Evolutionary conservation across 805 yeast genomes (phyloP).

Genomic region (Metschnikowia proteae): DNA sequence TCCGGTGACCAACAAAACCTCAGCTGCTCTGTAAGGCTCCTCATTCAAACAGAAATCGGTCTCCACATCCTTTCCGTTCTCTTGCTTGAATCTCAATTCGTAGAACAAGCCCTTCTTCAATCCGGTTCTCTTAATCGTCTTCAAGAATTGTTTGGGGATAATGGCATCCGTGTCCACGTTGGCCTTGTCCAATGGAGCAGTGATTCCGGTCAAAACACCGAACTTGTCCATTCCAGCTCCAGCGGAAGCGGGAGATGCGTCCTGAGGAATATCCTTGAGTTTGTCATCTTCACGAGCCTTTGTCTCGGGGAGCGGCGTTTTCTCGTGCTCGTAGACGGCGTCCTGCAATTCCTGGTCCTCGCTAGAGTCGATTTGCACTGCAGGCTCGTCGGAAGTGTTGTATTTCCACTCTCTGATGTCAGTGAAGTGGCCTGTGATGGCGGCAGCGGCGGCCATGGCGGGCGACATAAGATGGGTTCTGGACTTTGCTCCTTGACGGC

Average conservation of each 20-base stretch:
- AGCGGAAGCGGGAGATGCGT: constrained; percentile 24
- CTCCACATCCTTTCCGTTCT: constrained; percentile 67
- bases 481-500: constrained; percentile 96
- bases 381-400: constrained; percentile 56
- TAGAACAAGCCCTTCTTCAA: constrained; percentile 83
- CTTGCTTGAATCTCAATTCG: constrained; percentile 71
- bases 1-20: constrained; percentile 87
- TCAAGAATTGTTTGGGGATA: constrained; percentile 96
- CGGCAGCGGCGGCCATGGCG: constrained; percentile 99
- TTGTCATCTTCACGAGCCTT: constrained; percentile 48
- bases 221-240: constrained; percentile 70
- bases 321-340: constrained; percentile 70
- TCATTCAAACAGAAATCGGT: constrained; percentile 92
- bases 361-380: constrained; percentile 41
- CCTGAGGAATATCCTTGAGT: constrained; percentile 59
- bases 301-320: constrained; percentile 54
- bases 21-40: constrained; percentile 74
- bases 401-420: constrained; percentile 84
- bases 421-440: constrained; percentile 81
- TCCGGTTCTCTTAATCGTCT: constrained; percentile 97
- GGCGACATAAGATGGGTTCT: constrained; percentile 98
- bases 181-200: constrained; percentile 93
- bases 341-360: constrained; percentile 58
- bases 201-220: constrained; percentile 70
- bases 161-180: constrained; percentile 98